Base-by-base conservation (phyloP, 345 rosid species). In the Dipteronia dyeriana region DNA sequence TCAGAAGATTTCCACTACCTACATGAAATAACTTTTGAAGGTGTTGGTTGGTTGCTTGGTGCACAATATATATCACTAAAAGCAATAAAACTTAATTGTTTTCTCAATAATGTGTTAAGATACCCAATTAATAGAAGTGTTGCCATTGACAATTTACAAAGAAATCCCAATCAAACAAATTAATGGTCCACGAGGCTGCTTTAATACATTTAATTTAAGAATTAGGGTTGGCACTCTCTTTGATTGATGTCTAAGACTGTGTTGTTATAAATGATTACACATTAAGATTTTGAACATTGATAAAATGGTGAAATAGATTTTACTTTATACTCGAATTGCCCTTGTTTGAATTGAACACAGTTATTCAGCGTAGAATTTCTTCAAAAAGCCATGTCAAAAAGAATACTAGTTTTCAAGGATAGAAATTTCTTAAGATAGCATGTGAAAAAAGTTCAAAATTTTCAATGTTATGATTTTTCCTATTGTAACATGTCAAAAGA, bases 1-100 rank as follows among this genome's bases (percentile, higher is more conserved):
- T 65, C 76, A 70, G 71, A 78, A 38, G 79, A 54, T 72, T 75
- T 60, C 86, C 83, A 83, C 83, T 79, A 49, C 59, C 76, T 56
- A 74, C 53, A 34, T 67, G 62, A 68, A 54, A 19, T 1, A 38
- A 20, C 31, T 47, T 29, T 23, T 13, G 41, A 20, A 14, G 16
- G 75, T 73, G 59, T 38, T 60, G 39, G 4, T 65, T 74, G 62
- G 31, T 51, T 45, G 72, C 34, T 68, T 43, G 31, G 26, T 47
- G 60, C 61, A 17, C 61, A 26, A 31, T 64, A 45, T 0, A 19
- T 71, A 8, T 20, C 51, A 75, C 53, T 34, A 49, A 45, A 14
- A 26, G 41, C 41, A 12, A 7, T 23, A 23, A 41, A 10, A 47
- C 26, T 62, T 17, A 31, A 3, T 9, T 29, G 54, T n/a, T 12